These are phyloP conservation scores for Colletotrichum abscissum DNA, from an alignment of 2,329 filamentous ascomycete genomes.

Conservation along the genomic window DNA sequence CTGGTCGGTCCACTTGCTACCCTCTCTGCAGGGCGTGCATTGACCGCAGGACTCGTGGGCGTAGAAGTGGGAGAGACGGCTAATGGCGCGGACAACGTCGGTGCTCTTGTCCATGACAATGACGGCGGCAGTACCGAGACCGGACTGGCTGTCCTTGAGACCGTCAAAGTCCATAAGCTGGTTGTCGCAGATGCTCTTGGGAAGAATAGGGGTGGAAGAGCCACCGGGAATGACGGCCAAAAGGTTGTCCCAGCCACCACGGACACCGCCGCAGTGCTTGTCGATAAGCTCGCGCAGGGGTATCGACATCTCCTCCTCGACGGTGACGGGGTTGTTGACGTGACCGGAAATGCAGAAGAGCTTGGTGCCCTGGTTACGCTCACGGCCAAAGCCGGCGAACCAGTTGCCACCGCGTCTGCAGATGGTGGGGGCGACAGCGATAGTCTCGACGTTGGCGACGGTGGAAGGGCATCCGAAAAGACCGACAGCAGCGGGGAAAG, in stretches of 20 bases:
- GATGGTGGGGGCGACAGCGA: constrained; percentile 95
- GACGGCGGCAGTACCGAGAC: constrained; percentile 95
- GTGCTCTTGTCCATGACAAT: constrained; percentile 99
- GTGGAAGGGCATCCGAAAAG: constrained; percentile 98
- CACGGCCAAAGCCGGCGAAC: constrained; percentile 94
- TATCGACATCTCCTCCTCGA: constrained; percentile 99
- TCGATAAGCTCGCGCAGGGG: constrained; percentile 96
- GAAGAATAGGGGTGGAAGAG: constrained; percentile 95
- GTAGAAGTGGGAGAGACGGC: constrained; percentile 95
- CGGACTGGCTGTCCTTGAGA: constrained; percentile 96
- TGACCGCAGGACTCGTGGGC: constrained; percentile 98
- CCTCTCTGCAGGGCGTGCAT: constrained; percentile 99
- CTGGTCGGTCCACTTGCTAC: constrained; percentile 98
- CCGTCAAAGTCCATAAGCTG: constrained; percentile 99
- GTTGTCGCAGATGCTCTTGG: constrained; percentile 89
- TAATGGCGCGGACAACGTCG: constrained; percentile 94
- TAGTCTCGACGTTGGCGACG: constrained; percentile 97
- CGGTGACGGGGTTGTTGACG: constrained; percentile 98
- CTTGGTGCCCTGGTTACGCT: constrained; percentile 97
- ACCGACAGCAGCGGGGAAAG: constrained; percentile 96
- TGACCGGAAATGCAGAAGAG: constrained; percentile 98
- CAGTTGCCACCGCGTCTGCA: constrained; percentile 90
- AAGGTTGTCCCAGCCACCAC: constrained; percentile 97
- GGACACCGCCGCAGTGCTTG: constrained; percentile 96
- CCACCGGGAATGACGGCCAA: constrained; percentile 95